A percentile compares a stretch with the other conserved stretches of the same genome.
phyloP scores from a whole-genome alignment of 495 filamentous ascomycete genomes.

The Pyronema omphalodes region DNA sequence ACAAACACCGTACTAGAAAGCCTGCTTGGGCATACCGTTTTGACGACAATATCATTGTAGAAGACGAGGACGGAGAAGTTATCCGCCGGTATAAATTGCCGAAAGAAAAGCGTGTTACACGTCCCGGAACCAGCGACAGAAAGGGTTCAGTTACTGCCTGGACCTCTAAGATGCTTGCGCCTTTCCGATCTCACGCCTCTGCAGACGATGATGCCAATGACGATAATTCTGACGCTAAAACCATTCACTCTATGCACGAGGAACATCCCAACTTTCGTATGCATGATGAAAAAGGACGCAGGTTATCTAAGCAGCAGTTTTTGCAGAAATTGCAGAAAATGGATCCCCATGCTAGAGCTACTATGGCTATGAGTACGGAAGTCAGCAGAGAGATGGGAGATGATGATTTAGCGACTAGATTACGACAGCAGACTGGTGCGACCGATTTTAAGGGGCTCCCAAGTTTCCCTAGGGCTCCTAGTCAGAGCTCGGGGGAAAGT shows the following conservation, averaged over 20 bases:
- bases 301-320: conserved; percentile 85
- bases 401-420: background rate
- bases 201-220: conserved; percentile 13
- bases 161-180: background rate
- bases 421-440: conserved; percentile 1
- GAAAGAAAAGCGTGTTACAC: conserved; percentile 24
- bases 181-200: background rate
- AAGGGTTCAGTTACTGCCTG: conserved; percentile 13
- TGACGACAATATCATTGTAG: conserved; percentile 67
- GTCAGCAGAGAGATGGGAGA: background rate
- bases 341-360: conserved; percentile 54
- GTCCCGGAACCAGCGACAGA: conserved; percentile 12
- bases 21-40: conserved; percentile 89
- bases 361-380: conserved; percentile 33
- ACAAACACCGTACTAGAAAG: conserved; percentile 24
- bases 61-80: conserved; percentile 94
- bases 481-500: background rate
- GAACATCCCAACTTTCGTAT: conserved; percentile 76
- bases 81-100: conserved; percentile 72
- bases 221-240: conserved; percentile 25
- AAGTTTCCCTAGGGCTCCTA: background rate
- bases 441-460: background rate
- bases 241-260: conserved; percentile 20
- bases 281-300: conserved; percentile 44
- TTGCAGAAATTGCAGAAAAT: conserved; percentile 63